Evolutionary conservation across 2,329 filamentous ascomycete genomes (phyloP).

Genomic region (Fusarium torreyae): DNA sequence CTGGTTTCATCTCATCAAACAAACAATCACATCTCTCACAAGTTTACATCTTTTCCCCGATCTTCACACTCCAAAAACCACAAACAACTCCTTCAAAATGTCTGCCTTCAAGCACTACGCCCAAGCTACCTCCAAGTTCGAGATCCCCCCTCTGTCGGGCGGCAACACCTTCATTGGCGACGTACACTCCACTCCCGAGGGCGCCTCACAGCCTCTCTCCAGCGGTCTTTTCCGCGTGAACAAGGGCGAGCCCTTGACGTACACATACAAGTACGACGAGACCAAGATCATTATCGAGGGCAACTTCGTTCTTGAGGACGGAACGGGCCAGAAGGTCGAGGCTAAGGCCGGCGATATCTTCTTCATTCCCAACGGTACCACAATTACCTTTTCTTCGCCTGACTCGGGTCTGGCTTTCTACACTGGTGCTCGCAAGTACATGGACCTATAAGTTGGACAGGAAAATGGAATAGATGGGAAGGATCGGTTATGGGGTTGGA

Average conservation of each 20-base stretch:
- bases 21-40: not conserved
- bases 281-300: constrained; percentile 82
- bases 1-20: constrained; percentile 1
- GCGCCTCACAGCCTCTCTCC: constrained; percentile 72
- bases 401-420: constrained; percentile 75
- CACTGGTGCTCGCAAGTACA: constrained; percentile 57
- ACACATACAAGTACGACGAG: constrained; percentile 79
- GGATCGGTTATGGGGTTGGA: constrained; percentile 10
- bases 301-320: constrained; percentile 75
- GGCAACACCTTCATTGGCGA: constrained; percentile 79
- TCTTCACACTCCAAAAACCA: not conserved
- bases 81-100: constrained; percentile 48
- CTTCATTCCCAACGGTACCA: constrained; percentile 76
- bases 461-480: not conserved
- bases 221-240: constrained; percentile 77
- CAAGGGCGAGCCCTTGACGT: constrained; percentile 76
- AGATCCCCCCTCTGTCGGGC: constrained; percentile 76
- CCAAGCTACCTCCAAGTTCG: constrained; percentile 72
- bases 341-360: constrained; percentile 77
- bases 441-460: no score
- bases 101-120: constrained; percentile 66
- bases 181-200: constrained; percentile 69
- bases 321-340: constrained; percentile 71
- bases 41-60: not conserved
- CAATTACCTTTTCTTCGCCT: constrained; percentile 76